Evolutionary conservation across 441 rosid genomes (phyloP), one percentile per base, ranked within the genome.

Genomic region (Capsella rubella): DNA sequence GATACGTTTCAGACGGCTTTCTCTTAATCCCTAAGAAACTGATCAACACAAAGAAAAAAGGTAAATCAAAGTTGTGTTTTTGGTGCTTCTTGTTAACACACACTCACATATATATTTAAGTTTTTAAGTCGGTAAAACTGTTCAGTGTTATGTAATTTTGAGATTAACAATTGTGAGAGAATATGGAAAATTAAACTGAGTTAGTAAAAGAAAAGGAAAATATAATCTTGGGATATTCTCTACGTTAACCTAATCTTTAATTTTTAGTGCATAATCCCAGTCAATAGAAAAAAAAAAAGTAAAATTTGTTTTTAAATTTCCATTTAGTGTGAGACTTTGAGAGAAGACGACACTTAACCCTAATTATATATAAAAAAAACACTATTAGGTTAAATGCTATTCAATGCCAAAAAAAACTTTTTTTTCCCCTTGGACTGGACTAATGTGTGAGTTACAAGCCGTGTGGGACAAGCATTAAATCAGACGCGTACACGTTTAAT

Each of bases 401-500:
- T 31, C 13, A 64, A 18, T 64, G 69, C 9, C 14, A 45, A 63
- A 5, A 12, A 42, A 54, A 27, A 21, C 25, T 21, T 21, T 21
- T 21, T 21, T 21, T 21, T 21, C 25, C 2, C 25, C 25, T 21
- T 21, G 25, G 25, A 21, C 25, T 21, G 25, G 25, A 21, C 25
- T 21, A 21, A 21, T 28, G 42, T 63, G 53, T 45, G 8, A 21
- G 25, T 21, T 21, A 21, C 53, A 69, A 64, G 73, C 18, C 80
- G 72, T 71, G 73, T 35, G 65, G 80, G 60, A 42, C 69, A 72
- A 73, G 77, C 60, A 54, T 72, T 67, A 43, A 59, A 66, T 67
- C 67, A 77, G 60, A 72, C 73, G 80, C 60, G 80, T 77, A 65
- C 52, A 71, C 77, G 69, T 49, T 53, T 77, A 35, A 77, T 65